These are phyloP conservation scores for Cladosporium sp. DNA, from an alignment of 2,329 filamentous ascomycete genomes.

Conservation along the genomic window DNA sequence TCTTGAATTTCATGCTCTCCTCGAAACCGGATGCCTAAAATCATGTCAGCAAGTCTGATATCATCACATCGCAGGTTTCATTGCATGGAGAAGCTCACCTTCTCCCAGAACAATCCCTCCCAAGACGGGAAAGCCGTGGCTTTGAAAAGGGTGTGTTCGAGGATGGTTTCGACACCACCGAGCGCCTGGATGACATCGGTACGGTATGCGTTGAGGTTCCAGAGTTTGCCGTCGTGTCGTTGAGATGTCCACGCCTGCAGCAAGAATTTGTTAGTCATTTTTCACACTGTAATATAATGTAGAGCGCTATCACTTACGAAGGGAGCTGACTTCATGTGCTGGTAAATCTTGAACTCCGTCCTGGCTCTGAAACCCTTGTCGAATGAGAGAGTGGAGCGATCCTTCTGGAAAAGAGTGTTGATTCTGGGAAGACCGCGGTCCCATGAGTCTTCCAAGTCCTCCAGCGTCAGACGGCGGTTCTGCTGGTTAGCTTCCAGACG, in stretches of 20 bases:
- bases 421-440: conserved; percentile 96
- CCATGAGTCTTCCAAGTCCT: conserved; percentile 98
- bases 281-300: no score
- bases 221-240: conserved; percentile 92
- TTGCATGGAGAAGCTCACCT: conserved; percentile 40
- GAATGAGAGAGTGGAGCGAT: conserved; percentile 92
- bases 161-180: conserved; percentile 94
- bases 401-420: conserved; percentile 98
- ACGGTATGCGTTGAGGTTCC: conserved; percentile 93
- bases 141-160: conserved; percentile 95
- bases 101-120: conserved; percentile 87
- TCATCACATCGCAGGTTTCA: conserved; percentile 36
- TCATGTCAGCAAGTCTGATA: conserved; percentile 14
- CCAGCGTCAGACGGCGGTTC: conserved; percentile 87
- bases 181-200: conserved; percentile 96
- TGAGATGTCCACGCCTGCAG: conserved; percentile 88
- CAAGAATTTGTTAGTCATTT: conserved; percentile 56
- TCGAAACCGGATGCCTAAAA: conserved; percentile 27
- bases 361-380: conserved; percentile 97
- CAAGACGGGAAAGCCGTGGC: conserved; percentile 93
- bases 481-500: conserved; percentile 95
- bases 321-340: conserved; percentile 98
- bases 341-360: conserved; percentile 97
- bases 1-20: conserved; percentile 92
- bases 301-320: no score